Evolutionary conservation across 352 stramenopile species (phyloP), one percentile per base, ranked within the genome.

Genomic region (Globisporangium cystogenes): DNA sequence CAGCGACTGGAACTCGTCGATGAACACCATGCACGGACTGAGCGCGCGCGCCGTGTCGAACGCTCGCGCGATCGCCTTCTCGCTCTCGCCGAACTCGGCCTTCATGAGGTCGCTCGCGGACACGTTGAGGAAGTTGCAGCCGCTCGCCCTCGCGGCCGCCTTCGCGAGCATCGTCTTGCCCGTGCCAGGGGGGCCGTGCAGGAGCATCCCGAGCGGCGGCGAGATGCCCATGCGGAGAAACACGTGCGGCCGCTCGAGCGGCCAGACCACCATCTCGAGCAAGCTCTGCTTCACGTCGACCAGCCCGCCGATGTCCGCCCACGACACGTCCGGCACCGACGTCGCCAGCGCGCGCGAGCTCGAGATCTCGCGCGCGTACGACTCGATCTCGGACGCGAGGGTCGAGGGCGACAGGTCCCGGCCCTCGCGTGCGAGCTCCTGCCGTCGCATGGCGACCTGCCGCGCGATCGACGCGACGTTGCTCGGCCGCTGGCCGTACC

Each of bases 131-230:
- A 95, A 93, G 48, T 93, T 91, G 59, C 84, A 95, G n/a, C 77
- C 67, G 29, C 80, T 92, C 8, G 80, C 84, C 7, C 69, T 81
- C 0, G 84, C 81, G 10, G 82, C 72, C 0, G 84, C 84, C 63
- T 95, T 95, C 18, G 84, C 84, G 0, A 95, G 63, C 79, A 95
- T 86, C 1, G 84, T 95, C 64, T 95, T 95, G 44, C 84, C 84
- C 21, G 84, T 95, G 18, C 84, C 84, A 24, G 84, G 84, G 8
- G 84, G 84, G 1, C 84, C 84, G 49, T 93, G 70, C 2, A 95
- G 58, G 21, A 95, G 69, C 60, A 95, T 83, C 2, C 84, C 84
- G 7, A 82, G 61, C 14, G 84, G 84, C 3, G 84, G 82, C 10
- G 80, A 74, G 37, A 95, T 93, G 5, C 82, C 82, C 82, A 93